These are phyloP conservation scores for Solioccasus polychromus DNA, from an alignment of 768 basidiomycete genomes.

Conservation along the genomic window DNA sequence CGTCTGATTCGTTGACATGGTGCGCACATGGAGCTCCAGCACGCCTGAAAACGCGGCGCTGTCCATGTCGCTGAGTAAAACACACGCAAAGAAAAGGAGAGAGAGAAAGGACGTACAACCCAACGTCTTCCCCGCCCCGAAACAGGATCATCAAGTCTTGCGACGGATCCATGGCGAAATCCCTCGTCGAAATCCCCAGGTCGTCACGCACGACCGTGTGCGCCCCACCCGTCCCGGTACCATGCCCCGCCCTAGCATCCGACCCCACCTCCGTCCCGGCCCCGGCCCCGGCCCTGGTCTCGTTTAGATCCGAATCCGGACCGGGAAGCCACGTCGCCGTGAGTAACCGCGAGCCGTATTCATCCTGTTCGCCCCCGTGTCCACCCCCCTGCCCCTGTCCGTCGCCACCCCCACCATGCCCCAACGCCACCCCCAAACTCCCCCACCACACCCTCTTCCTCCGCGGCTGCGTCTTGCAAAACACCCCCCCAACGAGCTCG, in stretches of 20 bases:
- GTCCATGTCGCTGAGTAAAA: no score
- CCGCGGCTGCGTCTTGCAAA: constrained; percentile 41
- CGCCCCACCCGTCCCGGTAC: constrained; percentile 1
- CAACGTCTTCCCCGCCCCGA: constrained; percentile 17
- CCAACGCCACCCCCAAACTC: neutral
- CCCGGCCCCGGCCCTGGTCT: no score
- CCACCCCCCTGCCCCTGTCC: neutral
- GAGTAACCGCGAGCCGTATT: no score
- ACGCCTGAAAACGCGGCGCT: constrained; percentile 1
- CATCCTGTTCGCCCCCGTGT: no score
- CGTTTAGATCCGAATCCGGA: no score
- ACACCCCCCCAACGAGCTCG: constrained; percentile 59
- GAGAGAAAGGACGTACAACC: constrained; percentile 9
- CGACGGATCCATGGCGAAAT: constrained; percentile 65
- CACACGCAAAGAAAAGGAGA: no score
- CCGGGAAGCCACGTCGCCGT: neutral
- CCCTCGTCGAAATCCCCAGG: constrained; percentile 42
- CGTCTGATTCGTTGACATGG: constrained; percentile 38
- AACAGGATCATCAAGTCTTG: constrained; percentile 56
- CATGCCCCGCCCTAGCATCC: no score
- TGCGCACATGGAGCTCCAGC: constrained; percentile 42
- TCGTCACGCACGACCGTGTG: constrained; percentile 29
- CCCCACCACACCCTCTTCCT: neutral
- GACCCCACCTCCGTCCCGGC: no score
- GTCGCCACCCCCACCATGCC: neutral